These are phyloP conservation scores for Fusarium subglutinans DNA, from an alignment of 2,329 filamentous ascomycete genomes.

Conservation along the genomic window DNA sequence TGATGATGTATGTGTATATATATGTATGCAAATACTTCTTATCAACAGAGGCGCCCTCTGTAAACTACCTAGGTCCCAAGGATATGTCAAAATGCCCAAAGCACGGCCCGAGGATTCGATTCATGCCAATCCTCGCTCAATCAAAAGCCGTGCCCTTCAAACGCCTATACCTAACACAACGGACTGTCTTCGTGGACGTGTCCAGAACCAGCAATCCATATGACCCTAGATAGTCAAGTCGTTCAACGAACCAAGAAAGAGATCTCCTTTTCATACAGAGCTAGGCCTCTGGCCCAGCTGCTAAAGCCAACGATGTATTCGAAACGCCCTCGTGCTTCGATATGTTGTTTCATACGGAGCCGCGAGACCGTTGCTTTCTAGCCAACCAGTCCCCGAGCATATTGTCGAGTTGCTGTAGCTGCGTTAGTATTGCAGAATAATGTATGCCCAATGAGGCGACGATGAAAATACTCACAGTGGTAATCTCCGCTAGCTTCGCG, in stretches of 20 bases:
- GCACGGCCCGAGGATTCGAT: conserved; percentile 31
- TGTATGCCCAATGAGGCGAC: not conserved
- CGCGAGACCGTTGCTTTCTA: conserved; percentile 71
- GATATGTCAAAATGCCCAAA: conserved; percentile 21
- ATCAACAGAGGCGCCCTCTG: conserved; percentile 13
- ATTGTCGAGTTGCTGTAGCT: conserved; percentile 78
- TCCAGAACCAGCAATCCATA: conserved; percentile 38
- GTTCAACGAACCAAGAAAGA: conserved; percentile 40
- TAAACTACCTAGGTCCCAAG: not conserved
- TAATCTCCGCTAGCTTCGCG: conserved; percentile 85
- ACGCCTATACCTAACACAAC: conserved; percentile 42
- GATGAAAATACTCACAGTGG: conserved; percentile 63
- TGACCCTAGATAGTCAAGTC: conserved; percentile 43
- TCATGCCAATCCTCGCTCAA: conserved; percentile 39
- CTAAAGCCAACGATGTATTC: not conserved
- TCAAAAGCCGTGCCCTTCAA: conserved; percentile 31
- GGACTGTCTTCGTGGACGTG: conserved; percentile 37
- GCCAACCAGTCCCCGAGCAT: conserved; percentile 86
- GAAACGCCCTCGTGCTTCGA: not conserved
- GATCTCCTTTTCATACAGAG: conserved; percentile 21
- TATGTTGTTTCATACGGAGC: conserved; percentile 51
- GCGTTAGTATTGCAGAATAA: conserved; percentile 23
- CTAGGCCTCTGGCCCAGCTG: conserved; percentile 10
- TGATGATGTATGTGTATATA: not conserved
- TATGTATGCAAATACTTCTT: conserved; percentile 13